Base-by-base conservation (phyloP, 305 asterid species). In the Fraxinus baroniana region DNA sequence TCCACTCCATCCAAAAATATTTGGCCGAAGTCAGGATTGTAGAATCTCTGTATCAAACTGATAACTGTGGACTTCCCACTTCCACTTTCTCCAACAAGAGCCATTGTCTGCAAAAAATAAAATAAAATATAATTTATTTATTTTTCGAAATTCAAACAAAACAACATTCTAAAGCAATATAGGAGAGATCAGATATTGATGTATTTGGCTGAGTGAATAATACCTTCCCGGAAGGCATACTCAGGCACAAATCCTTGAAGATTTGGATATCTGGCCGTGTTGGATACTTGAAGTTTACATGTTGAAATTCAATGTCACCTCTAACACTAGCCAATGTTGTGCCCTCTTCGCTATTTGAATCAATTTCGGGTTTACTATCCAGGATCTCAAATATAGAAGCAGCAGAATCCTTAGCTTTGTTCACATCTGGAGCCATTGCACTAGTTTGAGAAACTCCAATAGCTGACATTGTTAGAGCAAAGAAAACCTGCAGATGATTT, bases 201-300 rank as follows among this genome's bases (percentile, higher is more conserved):
- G 0, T 64, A 64, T 24, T 62, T 7, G 15, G 4, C 22, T 8
- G 36, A 22, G 52, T 33, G 7, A 17, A 2, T 2, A 8, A 76
- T 91, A 93, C 97, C 94, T 91, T 91, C 73, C 93, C 91, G 12
- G 90, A 75, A 12, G 90, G 86, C 26, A 93, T 87, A 39, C 60
- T 76, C 49, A 93, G 73, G 89, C 84, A 78, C 26, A 93, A 70
- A 79, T 90, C 89, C 80, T 80, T 84, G 79, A 93, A 87, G 71
- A 91, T 90, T 73, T 84, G 90, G 73, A 85, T 70, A 70, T 90
- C 91, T 5, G 93, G 95, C 36, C 97, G 83, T 0, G 91, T 84
- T 7, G 92, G 87, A 81, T 93, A 91, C 62, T 74, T 88, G 86
- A 93, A 93, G 87, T 88, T 88, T 6, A 90, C 88, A 36, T 89